Conservation (phyloP, 2,329 filamentous ascomycete species). For the Clonostachys rhizophaga region DNA sequence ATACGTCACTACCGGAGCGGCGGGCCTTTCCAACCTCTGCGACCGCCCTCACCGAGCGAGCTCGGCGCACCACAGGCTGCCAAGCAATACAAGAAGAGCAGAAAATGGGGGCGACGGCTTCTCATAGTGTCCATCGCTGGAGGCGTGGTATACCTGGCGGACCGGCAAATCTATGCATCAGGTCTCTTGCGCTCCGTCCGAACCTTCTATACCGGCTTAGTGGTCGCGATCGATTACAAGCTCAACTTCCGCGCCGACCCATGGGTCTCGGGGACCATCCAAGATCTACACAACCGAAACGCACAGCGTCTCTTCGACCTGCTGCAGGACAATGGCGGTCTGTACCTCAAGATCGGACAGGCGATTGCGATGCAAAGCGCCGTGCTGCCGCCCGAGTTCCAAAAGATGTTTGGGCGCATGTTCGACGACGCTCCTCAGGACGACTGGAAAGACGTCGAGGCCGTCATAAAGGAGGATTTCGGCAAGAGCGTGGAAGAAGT, state of each 20-base stretch:
- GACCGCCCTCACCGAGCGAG: slow-evolving; percentile 73
- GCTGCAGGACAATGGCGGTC: slow-evolving; percentile 78
- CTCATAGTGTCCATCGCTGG: slow-evolving; percentile 54
- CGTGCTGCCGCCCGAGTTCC: slow-evolving; percentile 87
- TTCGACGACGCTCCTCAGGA: slow-evolving; percentile 98
- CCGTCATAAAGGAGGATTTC: slow-evolving; percentile 85
- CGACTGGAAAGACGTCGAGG: slow-evolving; percentile 78
- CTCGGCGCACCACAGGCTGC: slow-evolving; percentile 68
- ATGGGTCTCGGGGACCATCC: slow-evolving; percentile 65
- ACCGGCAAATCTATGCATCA: slow-evolving; percentile 73
- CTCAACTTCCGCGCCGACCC: slow-evolving; percentile 87
- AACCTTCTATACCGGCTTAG: slow-evolving; percentile 74
- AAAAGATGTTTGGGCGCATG: slow-evolving; percentile 94
- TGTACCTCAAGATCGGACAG: slow-evolving; percentile 97
- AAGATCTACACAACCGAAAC: slow-evolving; percentile 76
- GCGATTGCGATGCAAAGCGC: slow-evolving; percentile 98
- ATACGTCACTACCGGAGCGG: slow-evolving; percentile 3
- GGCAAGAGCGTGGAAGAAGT: slow-evolving; percentile 83
- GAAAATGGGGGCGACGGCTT: slow-evolving; percentile 75
- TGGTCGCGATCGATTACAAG: slow-evolving; percentile 91
- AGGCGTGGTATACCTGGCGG: slow-evolving; percentile 62
- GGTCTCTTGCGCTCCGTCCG: slow-evolving; percentile 73
- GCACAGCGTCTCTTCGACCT: slow-evolving; percentile 80
- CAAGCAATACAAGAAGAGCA: slow-evolving; percentile 64
- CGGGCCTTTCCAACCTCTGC: slow-evolving; percentile 57